These are phyloP conservation scores for Alnus glutinosa DNA, from an alignment of 306 rosid genomes.

Conservation along the genomic window DNA sequence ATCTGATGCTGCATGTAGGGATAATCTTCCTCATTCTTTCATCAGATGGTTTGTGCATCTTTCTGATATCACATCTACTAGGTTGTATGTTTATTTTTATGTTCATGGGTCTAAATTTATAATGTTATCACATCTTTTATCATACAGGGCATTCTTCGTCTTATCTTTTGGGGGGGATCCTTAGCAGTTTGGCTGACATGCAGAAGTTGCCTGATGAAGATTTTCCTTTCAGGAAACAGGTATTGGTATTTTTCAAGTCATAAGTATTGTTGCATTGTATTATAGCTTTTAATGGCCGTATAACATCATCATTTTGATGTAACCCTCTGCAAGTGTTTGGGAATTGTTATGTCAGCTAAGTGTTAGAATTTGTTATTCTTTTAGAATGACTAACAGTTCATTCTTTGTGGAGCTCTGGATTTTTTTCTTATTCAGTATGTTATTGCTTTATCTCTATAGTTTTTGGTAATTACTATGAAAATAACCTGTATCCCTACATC, in stretches of 20 bases:
- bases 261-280: background rate
- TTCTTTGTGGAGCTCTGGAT: background rate
- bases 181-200: constrained; percentile 56
- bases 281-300: background rate
- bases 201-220: constrained; percentile 79
- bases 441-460: constrained; percentile 1
- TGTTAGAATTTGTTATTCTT: background rate
- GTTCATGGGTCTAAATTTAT: background rate
- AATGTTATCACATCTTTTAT: background rate
- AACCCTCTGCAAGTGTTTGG: no score
- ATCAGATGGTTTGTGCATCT: background rate
- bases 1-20: background rate
- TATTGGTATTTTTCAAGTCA: constrained; percentile 13
- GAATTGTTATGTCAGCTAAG: background rate
- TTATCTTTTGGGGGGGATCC: no score
- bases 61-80: background rate
- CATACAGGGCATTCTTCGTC: no score
- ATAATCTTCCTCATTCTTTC: background rate
- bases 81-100: background rate
- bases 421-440: background rate
- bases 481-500: background rate
- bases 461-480: background rate
- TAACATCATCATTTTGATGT: background rate
- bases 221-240: constrained; percentile 87
- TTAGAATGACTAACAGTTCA: background rate